phyloP scores from a whole-genome alignment of 73 alveolate genomes.

The Effrenium voratum region DNA sequence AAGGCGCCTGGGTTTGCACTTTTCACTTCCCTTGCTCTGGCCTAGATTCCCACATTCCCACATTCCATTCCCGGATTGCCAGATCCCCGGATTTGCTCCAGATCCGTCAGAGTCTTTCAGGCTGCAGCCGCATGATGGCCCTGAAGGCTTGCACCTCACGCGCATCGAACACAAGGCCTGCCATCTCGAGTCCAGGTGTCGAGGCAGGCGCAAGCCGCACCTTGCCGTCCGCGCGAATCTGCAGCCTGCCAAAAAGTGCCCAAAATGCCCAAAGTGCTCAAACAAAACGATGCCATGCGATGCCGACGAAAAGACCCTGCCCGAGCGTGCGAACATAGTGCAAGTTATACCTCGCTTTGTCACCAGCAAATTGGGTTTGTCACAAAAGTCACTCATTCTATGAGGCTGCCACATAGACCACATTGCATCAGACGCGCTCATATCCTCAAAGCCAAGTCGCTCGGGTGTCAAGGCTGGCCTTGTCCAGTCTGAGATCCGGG shows the following conservation, averaged over 20 bases:
- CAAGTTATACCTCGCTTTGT: conserved; percentile 31
- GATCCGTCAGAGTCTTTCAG: neutral
- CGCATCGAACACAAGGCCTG: neutral
- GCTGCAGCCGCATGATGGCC: conserved; percentile 38
- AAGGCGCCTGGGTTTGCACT: conserved; percentile 27
- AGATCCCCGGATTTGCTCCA: neutral
- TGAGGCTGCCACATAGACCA: conserved; percentile 51
- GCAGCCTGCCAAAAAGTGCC: neutral
- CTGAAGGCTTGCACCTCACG: conserved; percentile 64
- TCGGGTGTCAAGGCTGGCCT: neutral
- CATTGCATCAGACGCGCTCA: conserved; percentile 88
- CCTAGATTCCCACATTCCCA: neutral
- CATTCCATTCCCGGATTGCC: no score
- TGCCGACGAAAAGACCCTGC: neutral
- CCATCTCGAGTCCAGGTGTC: neutral
- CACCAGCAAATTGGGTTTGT: neutral
- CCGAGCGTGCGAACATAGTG: conserved; percentile 82
- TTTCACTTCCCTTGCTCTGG: neutral
- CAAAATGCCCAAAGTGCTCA: neutral
- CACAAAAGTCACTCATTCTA: neutral
- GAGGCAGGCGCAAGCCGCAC: conserved; percentile 47
- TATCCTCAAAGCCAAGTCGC: neutral
- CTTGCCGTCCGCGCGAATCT: conserved; percentile 35
- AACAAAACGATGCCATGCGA: neutral
- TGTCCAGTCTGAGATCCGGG: neutral